Percentiles rank a stretch among this genome's conserved stretches.
phyloP scores from a whole-genome alignment of 2,329 filamentous ascomycete genomes.

The Colletotrichum sp. region DNA sequence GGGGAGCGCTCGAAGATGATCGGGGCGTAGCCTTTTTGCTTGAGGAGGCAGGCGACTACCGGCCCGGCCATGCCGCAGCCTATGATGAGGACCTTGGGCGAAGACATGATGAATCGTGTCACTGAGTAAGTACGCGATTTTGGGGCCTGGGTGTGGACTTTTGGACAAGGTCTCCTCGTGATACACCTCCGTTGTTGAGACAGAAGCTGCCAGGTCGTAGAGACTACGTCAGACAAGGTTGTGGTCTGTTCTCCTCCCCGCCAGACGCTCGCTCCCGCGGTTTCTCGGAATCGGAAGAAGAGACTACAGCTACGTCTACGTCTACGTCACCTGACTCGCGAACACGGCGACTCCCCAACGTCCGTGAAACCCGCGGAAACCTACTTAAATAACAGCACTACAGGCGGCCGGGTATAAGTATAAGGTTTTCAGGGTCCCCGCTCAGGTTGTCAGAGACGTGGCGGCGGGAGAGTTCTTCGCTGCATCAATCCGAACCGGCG shows the following conservation, averaged over 20 bases:
- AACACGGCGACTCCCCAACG: background rate
- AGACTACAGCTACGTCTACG: background rate
- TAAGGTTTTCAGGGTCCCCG: background rate
- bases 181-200: background rate
- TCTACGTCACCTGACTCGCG: background rate
- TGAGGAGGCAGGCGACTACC: constrained; percentile 24
- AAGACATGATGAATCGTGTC: background rate
- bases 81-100: constrained; percentile 24
- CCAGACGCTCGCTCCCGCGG: background rate
- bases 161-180: background rate
- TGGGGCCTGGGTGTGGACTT: too few species aligned
- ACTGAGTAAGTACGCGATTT: background rate
- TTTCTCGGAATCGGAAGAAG: background rate
- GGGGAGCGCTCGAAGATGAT: constrained; percentile 29
- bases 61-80: constrained; percentile 29
- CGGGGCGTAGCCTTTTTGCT: constrained; percentile 28
- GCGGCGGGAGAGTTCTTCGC: background rate
- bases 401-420: background rate
- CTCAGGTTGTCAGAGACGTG: background rate
- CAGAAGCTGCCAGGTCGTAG: background rate
- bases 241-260: background rate
- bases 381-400: background rate
- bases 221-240: background rate
- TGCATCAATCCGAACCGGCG: background rate
- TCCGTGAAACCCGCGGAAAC: background rate